Base-by-base conservation (phyloP, 2,329 filamentous ascomycete genomes). In the Lojkania enalia region DNA sequence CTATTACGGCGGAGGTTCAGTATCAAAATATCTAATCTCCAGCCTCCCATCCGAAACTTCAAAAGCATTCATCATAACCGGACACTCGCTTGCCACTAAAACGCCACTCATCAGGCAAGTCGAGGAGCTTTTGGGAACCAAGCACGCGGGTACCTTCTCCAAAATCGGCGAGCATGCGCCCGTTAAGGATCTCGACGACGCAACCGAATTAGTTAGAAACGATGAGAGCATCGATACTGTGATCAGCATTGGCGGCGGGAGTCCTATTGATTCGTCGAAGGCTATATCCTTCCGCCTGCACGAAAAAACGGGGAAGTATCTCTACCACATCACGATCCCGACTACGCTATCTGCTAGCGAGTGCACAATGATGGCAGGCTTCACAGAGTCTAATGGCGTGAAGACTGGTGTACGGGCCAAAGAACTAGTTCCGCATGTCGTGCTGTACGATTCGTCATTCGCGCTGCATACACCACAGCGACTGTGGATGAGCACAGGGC, bases 61-160 rank as follows among this genome's bases (percentile, higher is more conserved):
- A 39, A 80, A 79, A 64, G 79, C 78, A 1, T 82, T 81, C 64
- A 78, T 82, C 55, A 74, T 82, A 33, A 82, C 79, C 1, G 78
- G 78, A 18, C 69, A 63, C 31, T 81, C 78, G 0, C 71, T 82
- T 5, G 75, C 77, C 5, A 77, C 62, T 31, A 82, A 80, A 54
- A 82, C 79, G 0, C 66, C 71, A 0, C 67, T 82, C 5, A 72
- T 82, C 49, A 71, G 74, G 42, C 66, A 77, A 37, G 71, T 81
- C 13, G 77, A 82, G 63, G 51, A 69, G 9, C 63, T 77, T 0
- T 67, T 82, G 0, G 73, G 71, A 4, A 53, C 64, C 21, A 66
- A 64, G 32, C 77, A 80, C 54, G 78, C 77, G 2, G 76, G 77
- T 46, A 82, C 79, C 0, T 82, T 80, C 57, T 69, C 69, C 51